Conservation (phyloP, 2,329 filamentous ascomycete species). For the Pseudohalonectria lignicola region DNA sequence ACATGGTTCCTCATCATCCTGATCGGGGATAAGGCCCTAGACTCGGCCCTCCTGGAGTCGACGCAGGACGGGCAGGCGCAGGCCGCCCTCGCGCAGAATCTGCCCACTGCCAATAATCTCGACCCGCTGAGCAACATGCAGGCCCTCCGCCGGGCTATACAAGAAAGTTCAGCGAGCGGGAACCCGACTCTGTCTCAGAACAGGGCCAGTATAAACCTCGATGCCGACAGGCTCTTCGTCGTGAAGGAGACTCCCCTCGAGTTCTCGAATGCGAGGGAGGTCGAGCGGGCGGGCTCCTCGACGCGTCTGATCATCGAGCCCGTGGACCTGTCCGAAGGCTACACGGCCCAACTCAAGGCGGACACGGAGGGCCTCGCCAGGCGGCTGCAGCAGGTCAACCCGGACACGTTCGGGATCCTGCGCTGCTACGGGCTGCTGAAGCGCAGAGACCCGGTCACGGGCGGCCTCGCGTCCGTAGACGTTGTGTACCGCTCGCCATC, state of each 20-base stretch:
- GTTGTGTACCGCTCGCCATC: not conserved
- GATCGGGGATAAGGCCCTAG: not conserved
- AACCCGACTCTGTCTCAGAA: too few relatives aligned
- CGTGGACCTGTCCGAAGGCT: not conserved
- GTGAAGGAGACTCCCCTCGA: not conserved
- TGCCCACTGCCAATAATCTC: too few relatives aligned
- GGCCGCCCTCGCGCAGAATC: not conserved
- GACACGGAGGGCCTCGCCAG: not conserved
- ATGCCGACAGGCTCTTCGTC: not conserved
- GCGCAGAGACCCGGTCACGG: not conserved
- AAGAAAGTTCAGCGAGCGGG: too few relatives aligned
- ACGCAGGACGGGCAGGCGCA: not conserved
- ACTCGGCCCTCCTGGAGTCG: not conserved
- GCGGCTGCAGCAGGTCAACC: not conserved
- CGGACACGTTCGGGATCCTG: not conserved
- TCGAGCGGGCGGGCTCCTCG: not conserved
- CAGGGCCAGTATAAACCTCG: not conserved
- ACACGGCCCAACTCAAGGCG: too few relatives aligned
- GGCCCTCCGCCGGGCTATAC: not conserved
- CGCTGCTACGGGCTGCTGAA: not conserved
- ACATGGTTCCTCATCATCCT: not conserved
- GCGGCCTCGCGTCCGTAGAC: not conserved
- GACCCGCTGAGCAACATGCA: not conserved
- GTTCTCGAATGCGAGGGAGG: not conserved
- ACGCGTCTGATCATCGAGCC: not conserved